Conservation (phyloP, 176 grass and related monocot species). For the Aegilops umbellulata region DNA sequence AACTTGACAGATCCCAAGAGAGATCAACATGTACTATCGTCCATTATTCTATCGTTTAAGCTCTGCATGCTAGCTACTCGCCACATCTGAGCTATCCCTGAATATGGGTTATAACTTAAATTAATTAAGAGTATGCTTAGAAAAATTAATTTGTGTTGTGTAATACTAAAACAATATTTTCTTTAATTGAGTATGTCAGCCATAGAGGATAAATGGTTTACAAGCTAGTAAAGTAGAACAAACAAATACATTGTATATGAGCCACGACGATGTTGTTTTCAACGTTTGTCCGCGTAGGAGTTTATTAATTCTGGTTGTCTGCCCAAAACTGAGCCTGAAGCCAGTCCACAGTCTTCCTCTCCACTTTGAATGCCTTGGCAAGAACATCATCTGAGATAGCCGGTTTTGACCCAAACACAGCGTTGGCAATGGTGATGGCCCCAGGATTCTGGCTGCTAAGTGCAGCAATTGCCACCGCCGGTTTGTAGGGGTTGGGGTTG, state of each 20-base stretch:
- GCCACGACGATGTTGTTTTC: background rate
- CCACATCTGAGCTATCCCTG: no score
- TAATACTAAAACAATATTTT: background rate
- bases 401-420: background rate
- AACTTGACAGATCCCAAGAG: no score
- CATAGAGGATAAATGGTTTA: background rate
- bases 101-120: no score
- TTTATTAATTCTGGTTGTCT: background rate
- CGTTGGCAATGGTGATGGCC: background rate
- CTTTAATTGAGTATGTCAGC: background rate
- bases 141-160: no score
- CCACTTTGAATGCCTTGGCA: background rate
- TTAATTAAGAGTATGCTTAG: no score
- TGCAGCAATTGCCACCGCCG: no score
- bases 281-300: no score
- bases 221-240: background rate
- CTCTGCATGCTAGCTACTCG: no score
- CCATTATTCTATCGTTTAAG: no score
- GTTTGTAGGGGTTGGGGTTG: no score
- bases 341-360: background rate
- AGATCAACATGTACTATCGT: no score
- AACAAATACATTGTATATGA: background rate
- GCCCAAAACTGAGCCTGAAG: background rate
- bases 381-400: conserved; percentile 3
- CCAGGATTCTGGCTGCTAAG: background rate